Evolutionary conservation across 2,329 filamentous ascomycete species (phyloP).

Genomic region (Ophiostoma sp.): DNA sequence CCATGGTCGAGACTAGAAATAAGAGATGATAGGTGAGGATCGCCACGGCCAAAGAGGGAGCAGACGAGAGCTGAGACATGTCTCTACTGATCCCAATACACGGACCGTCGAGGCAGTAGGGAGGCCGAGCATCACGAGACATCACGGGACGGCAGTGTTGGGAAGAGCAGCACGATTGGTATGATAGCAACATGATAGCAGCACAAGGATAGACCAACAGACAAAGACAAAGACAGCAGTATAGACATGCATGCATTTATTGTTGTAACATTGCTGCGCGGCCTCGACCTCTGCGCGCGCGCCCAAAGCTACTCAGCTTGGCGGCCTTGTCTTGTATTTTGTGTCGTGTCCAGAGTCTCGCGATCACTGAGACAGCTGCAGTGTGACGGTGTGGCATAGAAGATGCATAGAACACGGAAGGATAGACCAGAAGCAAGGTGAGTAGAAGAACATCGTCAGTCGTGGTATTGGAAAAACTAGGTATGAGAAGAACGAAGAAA

Average conservation of each 20-base stretch:
- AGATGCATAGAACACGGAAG: background rate
- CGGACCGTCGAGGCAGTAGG: background rate
- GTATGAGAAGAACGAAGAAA: background rate
- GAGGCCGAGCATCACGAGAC: background rate
- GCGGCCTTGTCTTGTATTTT: background rate
- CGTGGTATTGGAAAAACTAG: background rate
- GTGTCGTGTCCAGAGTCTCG: background rate
- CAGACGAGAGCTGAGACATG: background rate
- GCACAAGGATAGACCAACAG: background rate
- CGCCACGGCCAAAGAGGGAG: background rate
- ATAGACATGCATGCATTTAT: conserved; percentile 3
- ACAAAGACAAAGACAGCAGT: background rate
- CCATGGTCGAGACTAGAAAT: background rate
- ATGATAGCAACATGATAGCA: background rate
- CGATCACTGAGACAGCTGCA: background rate
- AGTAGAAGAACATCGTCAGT: background rate
- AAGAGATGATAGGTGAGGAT: background rate
- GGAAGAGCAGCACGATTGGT: too few species aligned
- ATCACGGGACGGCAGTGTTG: background rate
- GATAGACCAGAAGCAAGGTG: background rate
- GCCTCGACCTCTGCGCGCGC: background rate
- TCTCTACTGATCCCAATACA: background rate
- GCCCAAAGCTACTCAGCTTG: background rate
- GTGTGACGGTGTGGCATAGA: background rate
- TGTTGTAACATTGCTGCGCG: background rate